Evolutionary conservation across 2,329 filamentous ascomycete genomes (phyloP).

Genomic region (Scopulariopsis brevicaulis): DNA sequence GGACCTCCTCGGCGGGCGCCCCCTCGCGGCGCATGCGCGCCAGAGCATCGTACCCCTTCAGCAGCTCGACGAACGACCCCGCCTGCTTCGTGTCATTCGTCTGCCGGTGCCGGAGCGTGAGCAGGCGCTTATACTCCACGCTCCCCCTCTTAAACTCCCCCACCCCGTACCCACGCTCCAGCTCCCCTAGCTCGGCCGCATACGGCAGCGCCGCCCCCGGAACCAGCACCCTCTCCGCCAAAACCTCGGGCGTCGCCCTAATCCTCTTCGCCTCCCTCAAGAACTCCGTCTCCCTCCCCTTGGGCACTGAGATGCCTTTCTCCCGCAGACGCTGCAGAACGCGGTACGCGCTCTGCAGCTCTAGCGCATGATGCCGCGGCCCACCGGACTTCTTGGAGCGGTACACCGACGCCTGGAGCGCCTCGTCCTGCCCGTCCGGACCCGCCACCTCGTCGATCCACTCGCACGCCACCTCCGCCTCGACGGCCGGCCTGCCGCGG

Average conservation of each 20-base stretch:
- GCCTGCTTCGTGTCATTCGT: constrained; percentile 11
- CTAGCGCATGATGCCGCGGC: constrained; percentile 34
- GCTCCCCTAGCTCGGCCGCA: constrained; percentile 26
- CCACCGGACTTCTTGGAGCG: constrained; percentile 14
- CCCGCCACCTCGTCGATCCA: constrained; percentile 47
- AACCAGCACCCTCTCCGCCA: constrained; percentile 9
- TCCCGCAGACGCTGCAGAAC: constrained; percentile 30
- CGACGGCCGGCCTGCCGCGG: constrained; percentile 44
- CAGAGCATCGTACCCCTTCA: constrained; percentile 19
- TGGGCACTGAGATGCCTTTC: constrained; percentile 28
- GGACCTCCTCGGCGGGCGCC: constrained; percentile 13
- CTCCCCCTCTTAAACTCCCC: constrained; percentile 4
- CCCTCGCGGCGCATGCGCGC: constrained; percentile 10
- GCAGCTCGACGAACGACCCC: constrained; percentile 16
- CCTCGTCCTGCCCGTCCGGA: constrained; percentile 17
- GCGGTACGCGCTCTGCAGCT: constrained; percentile 28
- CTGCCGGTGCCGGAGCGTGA: constrained; percentile 16
- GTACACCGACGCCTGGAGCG: constrained; percentile 28
- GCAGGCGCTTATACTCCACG: constrained; percentile 11
- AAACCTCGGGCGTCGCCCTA: constrained; percentile 9
- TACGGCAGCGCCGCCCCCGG: constrained; percentile 25
- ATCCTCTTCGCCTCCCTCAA: constrained; percentile 15
- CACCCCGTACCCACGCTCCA: constrained; percentile 17
- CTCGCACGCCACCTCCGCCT: constrained; percentile 50
- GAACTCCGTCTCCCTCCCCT: constrained; percentile 25